These are phyloP conservation scores for Leishmania guyanensis DNA, from an alignment of 208 protist species.

Conservation along the genomic window DNA sequence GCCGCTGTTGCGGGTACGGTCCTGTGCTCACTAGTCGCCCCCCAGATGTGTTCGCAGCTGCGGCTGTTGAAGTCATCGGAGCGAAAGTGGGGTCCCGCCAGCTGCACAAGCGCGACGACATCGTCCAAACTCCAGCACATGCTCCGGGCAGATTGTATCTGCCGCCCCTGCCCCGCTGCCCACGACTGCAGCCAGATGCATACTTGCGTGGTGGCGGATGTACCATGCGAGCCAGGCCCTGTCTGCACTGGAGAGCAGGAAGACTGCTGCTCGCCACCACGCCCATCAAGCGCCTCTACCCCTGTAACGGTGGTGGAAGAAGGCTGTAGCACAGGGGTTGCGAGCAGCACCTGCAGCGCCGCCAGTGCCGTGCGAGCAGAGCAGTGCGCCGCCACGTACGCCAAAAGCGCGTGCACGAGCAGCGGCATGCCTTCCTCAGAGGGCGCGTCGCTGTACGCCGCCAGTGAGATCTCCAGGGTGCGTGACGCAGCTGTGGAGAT, in stretches of 20 bases:
- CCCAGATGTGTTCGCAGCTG: not conserved
- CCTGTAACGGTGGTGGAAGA: not conserved
- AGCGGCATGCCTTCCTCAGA: slow-evolving; percentile 41
- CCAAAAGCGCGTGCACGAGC: slow-evolving; percentile 28
- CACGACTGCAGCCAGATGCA: slow-evolving; percentile 30
- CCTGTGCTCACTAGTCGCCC: not conserved
- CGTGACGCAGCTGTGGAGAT: slow-evolving; percentile 27
- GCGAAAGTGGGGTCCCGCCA: slow-evolving; percentile 17
- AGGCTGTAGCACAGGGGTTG: slow-evolving; percentile 14
- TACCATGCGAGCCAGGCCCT: not conserved
- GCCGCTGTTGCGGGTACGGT: not conserved
- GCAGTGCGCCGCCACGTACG: slow-evolving; percentile 37
- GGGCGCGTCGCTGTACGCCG: slow-evolving; percentile 23
- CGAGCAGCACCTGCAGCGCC: slow-evolving; percentile 34
- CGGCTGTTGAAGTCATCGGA: not conserved
- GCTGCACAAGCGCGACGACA: slow-evolving; percentile 42
- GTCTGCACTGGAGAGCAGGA: not conserved
- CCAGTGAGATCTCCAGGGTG: slow-evolving; percentile 34
- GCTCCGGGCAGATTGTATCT: not conserved
- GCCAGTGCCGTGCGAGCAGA: slow-evolving; percentile 34
- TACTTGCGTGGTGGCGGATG: slow-evolving; percentile 12
- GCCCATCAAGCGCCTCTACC: not conserved
- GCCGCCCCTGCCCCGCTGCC: slow-evolving; percentile 1
- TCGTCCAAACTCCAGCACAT: slow-evolving; percentile 36
- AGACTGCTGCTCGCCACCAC: not conserved